Evolutionary conservation across 495 filamentous ascomycete genomes (phyloP), one percentile per base, ranked within the genome.

Genomic region (Cudoniella acicularis): DNA sequence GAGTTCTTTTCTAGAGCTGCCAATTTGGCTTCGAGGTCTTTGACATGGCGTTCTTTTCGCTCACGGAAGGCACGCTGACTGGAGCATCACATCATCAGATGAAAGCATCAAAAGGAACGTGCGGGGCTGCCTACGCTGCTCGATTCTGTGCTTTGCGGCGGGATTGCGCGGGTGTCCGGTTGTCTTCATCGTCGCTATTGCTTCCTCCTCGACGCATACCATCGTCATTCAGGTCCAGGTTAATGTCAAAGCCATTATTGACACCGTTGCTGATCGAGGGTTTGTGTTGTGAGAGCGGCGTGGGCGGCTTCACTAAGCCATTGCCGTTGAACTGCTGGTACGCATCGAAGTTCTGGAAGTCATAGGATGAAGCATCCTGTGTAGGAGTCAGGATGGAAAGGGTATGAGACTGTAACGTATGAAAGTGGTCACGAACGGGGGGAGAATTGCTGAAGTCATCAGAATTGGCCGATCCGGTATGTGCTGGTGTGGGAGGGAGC

Each of bases 31-130:
- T 98, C 93, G 26, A 98, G 87, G 54, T 96, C 91, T 69, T 89
- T 89, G 49, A 97, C 91, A 65, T 95, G 92, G 45, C 87, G 84
- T 69, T 97, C 94, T 73, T 97, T 98, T 62, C 94, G 88, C 70
- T 98, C 94, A 56, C 94, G 91, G 71, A 97, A 98, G 48, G 94
- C 94, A 67, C 94, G 87, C 77, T 98, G 94, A 27, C 93, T 97
- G 52, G 51, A 49, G 46, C 22, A 50, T 23, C 18, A 49, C 22
- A 50, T 23, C 18, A 49, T 50, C 25, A 52, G 26, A 23, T 41
- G n/a, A 49, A 51, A 24, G n/a, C 6, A 30, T 11, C 20, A 50
- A 63, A 36, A 40, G 18, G 42, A 27, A 25, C 36, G 27, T 9
- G 8, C n/a, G 41, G 27, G n/a, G 10, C 9, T n/a, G 85, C 90